These are phyloP conservation scores for Phylloporus arenicola DNA, from an alignment of 768 basidiomycete genomes.

Conservation along the genomic window DNA sequence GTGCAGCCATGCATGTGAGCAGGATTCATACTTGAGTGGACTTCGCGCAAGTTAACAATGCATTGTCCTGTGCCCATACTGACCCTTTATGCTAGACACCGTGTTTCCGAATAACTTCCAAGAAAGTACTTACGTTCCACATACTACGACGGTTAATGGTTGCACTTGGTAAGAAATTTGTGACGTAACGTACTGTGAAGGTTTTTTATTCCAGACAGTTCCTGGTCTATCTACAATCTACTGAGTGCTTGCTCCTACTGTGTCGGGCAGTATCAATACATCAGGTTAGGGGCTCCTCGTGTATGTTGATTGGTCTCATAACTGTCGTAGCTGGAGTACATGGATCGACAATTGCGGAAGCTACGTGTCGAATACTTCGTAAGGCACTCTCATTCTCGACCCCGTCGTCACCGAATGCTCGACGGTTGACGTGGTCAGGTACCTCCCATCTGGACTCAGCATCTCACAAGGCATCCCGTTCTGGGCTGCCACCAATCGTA, in stretches of 20 bases:
- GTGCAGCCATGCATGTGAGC: constrained; percentile 17
- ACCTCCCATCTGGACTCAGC: constrained; percentile 15
- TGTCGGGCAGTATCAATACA: constrained; percentile 3
- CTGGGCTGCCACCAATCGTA: constrained; percentile 23
- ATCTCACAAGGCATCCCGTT: constrained; percentile 18
- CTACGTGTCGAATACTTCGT: constrained; percentile 17
- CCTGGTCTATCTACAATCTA: constrained; percentile 28
- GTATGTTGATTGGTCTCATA: constrained; percentile 1
- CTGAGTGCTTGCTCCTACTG: constrained; percentile 25
- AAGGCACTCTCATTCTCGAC: neutral
- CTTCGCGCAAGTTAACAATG: neutral
- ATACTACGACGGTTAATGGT: constrained; percentile 6
- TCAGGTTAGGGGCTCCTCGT: constrained; percentile 10
- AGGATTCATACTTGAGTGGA: neutral
- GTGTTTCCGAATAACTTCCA: constrained; percentile 11
- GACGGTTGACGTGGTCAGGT: constrained; percentile 10
- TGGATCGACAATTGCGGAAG: constrained; percentile 17
- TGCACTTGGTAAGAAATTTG: constrained; percentile 22
- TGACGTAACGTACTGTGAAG: neutral
- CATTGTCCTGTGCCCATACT: neutral
- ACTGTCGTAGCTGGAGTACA: constrained; percentile 15
- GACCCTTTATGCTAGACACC: constrained; percentile 9
- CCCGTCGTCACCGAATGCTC: neutral
- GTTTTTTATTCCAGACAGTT: constrained; percentile 14
- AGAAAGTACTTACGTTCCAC: constrained; percentile 19